phyloP scores from a whole-genome alignment of 164 flowering plant genomes.

The Vitis riparia region DNA sequence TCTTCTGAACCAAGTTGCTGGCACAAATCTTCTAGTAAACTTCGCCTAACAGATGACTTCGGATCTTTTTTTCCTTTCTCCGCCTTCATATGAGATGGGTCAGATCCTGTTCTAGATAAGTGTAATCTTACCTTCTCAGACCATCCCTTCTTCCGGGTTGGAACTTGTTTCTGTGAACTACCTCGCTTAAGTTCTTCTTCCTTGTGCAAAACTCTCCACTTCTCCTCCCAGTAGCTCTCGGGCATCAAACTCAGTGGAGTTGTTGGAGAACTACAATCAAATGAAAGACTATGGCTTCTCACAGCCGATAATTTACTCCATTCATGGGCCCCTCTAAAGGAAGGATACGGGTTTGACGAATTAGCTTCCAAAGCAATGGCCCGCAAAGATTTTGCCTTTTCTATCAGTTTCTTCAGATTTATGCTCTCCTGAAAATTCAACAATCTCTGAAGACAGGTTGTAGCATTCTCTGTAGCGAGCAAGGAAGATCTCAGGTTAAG shows the following conservation, averaged over 20 bases:
- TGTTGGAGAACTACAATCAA: conserved; percentile 44
- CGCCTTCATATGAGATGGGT: conserved; percentile 47
- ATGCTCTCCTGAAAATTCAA: conserved; percentile 70
- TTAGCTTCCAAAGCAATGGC: conserved; percentile 53
- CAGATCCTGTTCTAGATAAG: conserved; percentile 70
- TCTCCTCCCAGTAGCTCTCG: conserved; percentile 83
- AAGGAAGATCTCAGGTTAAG: conserved; percentile 78
- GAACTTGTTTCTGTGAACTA: conserved; percentile 25
- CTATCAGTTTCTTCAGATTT: conserved; percentile 58
- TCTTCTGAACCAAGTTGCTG: conserved; percentile 57
- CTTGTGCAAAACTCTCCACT: conserved; percentile 66
- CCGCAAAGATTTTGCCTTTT: conserved; percentile 79
- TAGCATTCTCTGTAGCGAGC: conserved; percentile 88
- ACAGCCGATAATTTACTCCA: conserved; percentile 32
- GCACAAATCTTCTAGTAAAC: conserved; percentile 72
- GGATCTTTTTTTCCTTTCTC: conserved; percentile 26
- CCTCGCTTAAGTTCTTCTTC: conserved; percentile 45
- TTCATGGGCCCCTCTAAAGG: conserved; percentile 16
- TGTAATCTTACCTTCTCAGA: conserved; percentile 48
- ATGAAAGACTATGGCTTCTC: conserved; percentile 47
- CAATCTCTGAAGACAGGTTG: conserved; percentile 82
- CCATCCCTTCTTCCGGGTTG: conserved; percentile 47
- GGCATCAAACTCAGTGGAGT: conserved; percentile 47
- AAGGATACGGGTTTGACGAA: conserved; percentile 23
- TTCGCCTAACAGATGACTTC: conserved; percentile 59